Evolutionary conservation across 1,139 yeast species (phyloP).

Genomic region (Pneumocystis canis): DNA sequence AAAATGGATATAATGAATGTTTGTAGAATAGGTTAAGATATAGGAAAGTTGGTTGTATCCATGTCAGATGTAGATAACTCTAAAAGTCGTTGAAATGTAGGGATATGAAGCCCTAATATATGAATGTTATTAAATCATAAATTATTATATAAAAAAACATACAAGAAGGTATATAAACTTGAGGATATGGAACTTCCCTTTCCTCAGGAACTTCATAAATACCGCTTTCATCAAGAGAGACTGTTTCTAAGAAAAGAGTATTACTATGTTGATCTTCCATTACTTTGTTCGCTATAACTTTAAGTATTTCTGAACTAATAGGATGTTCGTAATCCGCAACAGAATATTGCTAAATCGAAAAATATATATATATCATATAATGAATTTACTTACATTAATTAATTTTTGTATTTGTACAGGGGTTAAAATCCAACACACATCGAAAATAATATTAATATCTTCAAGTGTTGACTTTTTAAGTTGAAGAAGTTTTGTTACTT

Average conservation of each 20-base stretch:
- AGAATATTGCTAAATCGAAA: conserved; percentile 41
- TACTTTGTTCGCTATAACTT: conserved; percentile 73
- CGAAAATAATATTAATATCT: conserved; percentile 85
- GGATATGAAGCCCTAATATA: conserved; percentile 4
- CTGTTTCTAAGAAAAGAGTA: conserved; percentile 36
- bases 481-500: conserved; percentile 87
- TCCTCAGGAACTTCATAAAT: conserved; percentile 78
- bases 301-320: conserved; percentile 67
- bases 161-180: conserved; percentile 83
- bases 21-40: neutral
- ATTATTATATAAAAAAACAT: conserved; percentile 26
- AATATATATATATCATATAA: neutral
- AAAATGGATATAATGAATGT: neutral
- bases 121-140: conserved; percentile 26
- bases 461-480: conserved; percentile 57
- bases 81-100: neutral
- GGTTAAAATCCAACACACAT: conserved; percentile 83
- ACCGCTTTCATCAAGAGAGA: conserved; percentile 50
- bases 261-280: conserved; percentile 33
- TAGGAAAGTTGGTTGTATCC: neutral
- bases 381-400: conserved; percentile 31
- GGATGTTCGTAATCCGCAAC: conserved; percentile 95
- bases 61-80: neutral
- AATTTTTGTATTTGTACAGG: conserved; percentile 90
- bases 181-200: conserved; percentile 76